Base-by-base conservation (phyloP, 352 stramenopile species). In the Phytophthora sansomeana region DNA sequence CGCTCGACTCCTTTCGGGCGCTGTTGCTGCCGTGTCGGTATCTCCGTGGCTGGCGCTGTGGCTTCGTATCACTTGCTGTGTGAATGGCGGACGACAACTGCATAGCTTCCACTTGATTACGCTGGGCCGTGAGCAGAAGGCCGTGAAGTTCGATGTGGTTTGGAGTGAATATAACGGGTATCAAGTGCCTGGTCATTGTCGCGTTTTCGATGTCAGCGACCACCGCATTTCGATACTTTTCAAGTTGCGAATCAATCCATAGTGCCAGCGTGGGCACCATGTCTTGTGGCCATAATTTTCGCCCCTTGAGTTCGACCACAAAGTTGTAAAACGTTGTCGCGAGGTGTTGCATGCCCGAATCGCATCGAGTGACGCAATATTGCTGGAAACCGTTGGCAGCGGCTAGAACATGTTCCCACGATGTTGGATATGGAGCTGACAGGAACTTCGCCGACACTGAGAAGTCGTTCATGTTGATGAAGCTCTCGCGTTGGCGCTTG, bases 381-480 rank as follows among this genome's bases (percentile, higher is more conserved):
- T 60, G 52, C 10, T 60, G 52, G 9, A 60, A 60, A 7, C 52
- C 52, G 8, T 43, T 44, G 39, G 52, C 38, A n/a, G 16, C 52
- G 3, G 52, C 30, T 4, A 43, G 28, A 17, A 60, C 13, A 3
- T 60, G 26, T 42, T 60, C 49, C 39, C 28, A 60, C 4, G 52
- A 21, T 1, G 52, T 8, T 5, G 39, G 52, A 4, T 43, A 38
- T 32, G 52, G 39, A 6, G 39, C 24, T 33, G 52, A 17, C 9
- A 60, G 8, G 39, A 60, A 46, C 39, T 50, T 60, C 17, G 52
- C 52, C 0, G 52, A 50, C 14, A 60, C 29, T 1, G 39, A 60
- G n/a, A 19, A 60, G n/a, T 43, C n/a, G 39, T 28, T 60, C 52
- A 50, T 60, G 6, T 60, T 60, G n/a, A 60, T 60, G 39, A 51